Base-by-base conservation (phyloP, 2,329 filamentous ascomycete genomes). In the Aspergillus intermedius region DNA sequence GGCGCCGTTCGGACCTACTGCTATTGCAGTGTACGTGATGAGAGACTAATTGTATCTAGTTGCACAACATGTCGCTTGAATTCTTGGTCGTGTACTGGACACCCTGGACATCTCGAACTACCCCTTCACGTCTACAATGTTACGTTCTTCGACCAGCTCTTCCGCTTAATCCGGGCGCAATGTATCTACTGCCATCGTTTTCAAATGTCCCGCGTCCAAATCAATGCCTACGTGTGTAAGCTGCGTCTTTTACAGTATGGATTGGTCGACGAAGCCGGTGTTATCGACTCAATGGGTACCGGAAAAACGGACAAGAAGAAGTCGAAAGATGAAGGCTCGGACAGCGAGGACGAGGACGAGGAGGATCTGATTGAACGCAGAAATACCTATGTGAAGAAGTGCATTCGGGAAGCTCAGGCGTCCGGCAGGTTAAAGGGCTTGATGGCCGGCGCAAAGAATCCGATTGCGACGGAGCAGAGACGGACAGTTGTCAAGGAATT, bases 111-210 rank as follows among this genome's bases (percentile, higher is more conserved):
- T 65, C 95, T 98, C 67, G 89, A 96, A 60, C 83, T 98, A 10
- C 91, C 93, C 12, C 86, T 91, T 10, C 88, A 88, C 42, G 88
- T 96, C 46, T 98, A 97, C 67, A 91, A 98, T 69, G 88, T 91
- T n/a, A 87, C 90, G 2, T 97, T 96, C 64, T 86, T 98, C 77
- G 91, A 96, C 65, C 91, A 96, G 67, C 80, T 91, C 46, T 81
- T 94, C 54, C 85, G 88, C 41, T 77, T 98, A 42, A 78, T 98
- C 17, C 84, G 90, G 59, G 86, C 88, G 47, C 87, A 91, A 69
- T 98, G 93, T 67, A 80, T 86, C 51, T 96, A 95, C 73, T 98
- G 94, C 71, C 86, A 91, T 64, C 83, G 84, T 49, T 83, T 98
- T 57, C 88, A 87, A 64, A 78, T 96, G 66, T 77, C 85, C n/a